Percentiles rank a stretch among this genome's conserved stretches.
Evolutionary conservation across 1,284 basidiomycete genomes (phyloP).

Genomic region (Xerocomus amazonicus): DNA sequence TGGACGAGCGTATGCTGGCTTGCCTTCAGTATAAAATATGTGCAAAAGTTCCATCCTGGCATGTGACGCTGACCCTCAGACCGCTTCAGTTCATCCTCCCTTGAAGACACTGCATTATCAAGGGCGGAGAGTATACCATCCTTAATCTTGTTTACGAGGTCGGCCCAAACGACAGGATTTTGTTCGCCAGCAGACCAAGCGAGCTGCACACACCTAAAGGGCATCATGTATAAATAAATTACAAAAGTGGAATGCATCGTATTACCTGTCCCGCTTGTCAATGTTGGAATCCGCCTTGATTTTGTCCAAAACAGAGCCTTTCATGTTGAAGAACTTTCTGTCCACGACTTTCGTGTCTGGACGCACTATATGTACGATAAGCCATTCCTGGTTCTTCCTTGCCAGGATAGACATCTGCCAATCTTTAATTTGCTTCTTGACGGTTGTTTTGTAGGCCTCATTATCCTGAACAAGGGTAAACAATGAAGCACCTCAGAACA

Average conservation of each 20-base stretch:
- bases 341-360: slow-evolving; percentile 59
- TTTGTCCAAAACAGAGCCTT: slow-evolving; percentile 85
- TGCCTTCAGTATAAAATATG: slow-evolving; percentile 93
- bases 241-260: slow-evolving; percentile 20
- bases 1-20: slow-evolving; percentile 3
- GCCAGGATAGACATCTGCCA: slow-evolving; percentile 74
- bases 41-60: slow-evolving; percentile 97
- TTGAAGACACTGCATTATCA: slow-evolving; percentile 70
- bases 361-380: slow-evolving; percentile 80
- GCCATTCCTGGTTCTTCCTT: slow-evolving; percentile 85
- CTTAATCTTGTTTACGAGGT: slow-evolving; percentile 86
- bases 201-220: slow-evolving; percentile 73
- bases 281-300: slow-evolving; percentile 90
- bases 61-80: slow-evolving; percentile 84
- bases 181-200: slow-evolving; percentile 64
- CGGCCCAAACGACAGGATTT: slow-evolving; percentile 85
- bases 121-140: slow-evolving; percentile 83
- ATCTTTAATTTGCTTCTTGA: slow-evolving; percentile 85
- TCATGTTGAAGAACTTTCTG: slow-evolving; percentile 76
- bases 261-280: slow-evolving; percentile 83
- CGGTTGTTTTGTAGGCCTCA: slow-evolving; percentile 75
- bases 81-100: slow-evolving; percentile 85
- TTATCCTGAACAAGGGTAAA: slow-evolving; percentile 56
- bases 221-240: slow-evolving; percentile 18
- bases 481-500: neutral